phyloP scores from a whole-genome alignment of 306 rosid genomes.

The Adenanthera pavonina region DNA sequence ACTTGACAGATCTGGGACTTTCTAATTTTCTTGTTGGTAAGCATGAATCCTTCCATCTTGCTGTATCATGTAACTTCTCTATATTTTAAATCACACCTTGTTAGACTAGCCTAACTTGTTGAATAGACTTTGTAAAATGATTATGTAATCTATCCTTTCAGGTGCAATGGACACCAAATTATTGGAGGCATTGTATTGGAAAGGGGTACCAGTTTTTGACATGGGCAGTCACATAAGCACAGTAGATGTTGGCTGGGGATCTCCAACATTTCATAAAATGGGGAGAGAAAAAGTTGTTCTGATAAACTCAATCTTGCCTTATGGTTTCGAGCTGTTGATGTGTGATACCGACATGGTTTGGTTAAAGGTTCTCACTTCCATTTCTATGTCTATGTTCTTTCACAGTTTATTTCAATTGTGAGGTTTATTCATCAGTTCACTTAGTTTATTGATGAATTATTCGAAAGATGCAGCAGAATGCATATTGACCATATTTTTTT shows the following conservation, averaged over 20 bases:
- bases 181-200: constrained; percentile 93
- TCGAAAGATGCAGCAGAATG: constrained; percentile 34
- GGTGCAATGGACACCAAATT: constrained; percentile 98
- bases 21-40: constrained; percentile 93
- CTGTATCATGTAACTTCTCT: constrained; percentile 10
- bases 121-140: constrained; percentile 28
- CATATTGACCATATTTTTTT: constrained; percentile 2
- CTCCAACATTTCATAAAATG: constrained; percentile 97
- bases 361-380: constrained; percentile 73
- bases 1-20: constrained; percentile 73
- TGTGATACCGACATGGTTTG: constrained; percentile 99
- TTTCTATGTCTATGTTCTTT: constrained; percentile 31
- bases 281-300: constrained; percentile 94
- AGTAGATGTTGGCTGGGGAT: constrained; percentile 95
- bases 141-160: constrained; percentile 49
- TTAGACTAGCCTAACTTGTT: constrained; percentile 33
- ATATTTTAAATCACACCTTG: constrained; percentile 12
- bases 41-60: constrained; percentile 32
- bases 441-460: constrained; percentile 18
- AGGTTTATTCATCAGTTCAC: constrained; percentile 7
- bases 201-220: constrained; percentile 93
- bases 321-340: constrained; percentile 87
- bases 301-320: constrained; percentile 84
- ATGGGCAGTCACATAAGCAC: constrained; percentile 99
- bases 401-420: background rate